Evolutionary conservation across 257 asterid genomes (phyloP).

Genomic region (Verbascum thapsus): DNA sequence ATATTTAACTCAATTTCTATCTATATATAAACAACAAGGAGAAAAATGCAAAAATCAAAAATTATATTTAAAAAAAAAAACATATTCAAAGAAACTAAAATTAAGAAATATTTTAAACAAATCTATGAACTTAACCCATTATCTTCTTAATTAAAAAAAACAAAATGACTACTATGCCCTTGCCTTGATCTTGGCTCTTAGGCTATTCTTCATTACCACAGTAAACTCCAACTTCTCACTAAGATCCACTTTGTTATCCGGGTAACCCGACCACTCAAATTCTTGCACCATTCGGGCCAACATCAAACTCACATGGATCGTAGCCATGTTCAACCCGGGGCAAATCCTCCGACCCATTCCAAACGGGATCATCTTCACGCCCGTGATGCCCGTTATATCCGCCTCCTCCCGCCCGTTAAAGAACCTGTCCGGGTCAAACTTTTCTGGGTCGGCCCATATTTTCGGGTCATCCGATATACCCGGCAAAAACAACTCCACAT

Average conservation of each 20-base stretch:
- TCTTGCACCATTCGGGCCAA: constrained; percentile 92
- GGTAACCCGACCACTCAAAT: constrained; percentile 77
- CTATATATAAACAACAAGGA: not conserved
- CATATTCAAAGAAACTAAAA: not conserved
- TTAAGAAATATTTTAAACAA: not conserved
- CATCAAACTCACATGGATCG: constrained; percentile 68
- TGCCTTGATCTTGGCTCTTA: constrained; percentile 63
- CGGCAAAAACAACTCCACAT: constrained; percentile 63
- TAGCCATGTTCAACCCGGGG: constrained; percentile 88
- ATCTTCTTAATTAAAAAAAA: too few species aligned
- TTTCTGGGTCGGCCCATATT: constrained; percentile 67
- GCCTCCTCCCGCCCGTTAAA: constrained; percentile 62
- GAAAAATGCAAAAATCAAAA: not conserved
- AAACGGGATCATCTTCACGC: constrained; percentile 84
- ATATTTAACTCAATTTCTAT: too few species aligned
- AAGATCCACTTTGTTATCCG: constrained; percentile 68
- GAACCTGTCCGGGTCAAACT: constrained; percentile 89
- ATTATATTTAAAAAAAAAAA: not conserved
- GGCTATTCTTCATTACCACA: constrained; percentile 79
- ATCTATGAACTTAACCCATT: not conserved
- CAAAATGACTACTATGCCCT: constrained; percentile 41
- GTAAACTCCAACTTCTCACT: constrained; percentile 77
- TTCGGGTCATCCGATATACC: constrained; percentile 78
- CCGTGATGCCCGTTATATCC: constrained; percentile 75
- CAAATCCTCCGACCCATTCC: constrained; percentile 92